Evolutionary conservation across 495 filamentous ascomycete species (phyloP).

Genomic region (Penicillium coprophilum): DNA sequence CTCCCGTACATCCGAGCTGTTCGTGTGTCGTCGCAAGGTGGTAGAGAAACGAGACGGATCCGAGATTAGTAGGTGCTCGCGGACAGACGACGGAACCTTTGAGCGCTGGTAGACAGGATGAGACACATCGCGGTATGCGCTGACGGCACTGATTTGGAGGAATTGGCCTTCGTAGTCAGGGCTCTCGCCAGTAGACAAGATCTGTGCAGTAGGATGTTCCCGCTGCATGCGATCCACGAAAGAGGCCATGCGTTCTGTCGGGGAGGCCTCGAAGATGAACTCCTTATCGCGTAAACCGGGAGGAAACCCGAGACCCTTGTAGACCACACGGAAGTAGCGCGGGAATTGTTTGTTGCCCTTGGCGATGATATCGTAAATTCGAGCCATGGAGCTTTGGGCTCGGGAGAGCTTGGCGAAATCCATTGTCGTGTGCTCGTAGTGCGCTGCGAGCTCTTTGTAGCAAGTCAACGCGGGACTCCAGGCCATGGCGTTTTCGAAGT

Average conservation of each 20-base stretch:
- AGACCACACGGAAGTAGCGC: slow-evolving; percentile 89
- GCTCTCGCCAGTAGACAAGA: slow-evolving; percentile 66
- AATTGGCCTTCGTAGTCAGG: slow-evolving; percentile 93
- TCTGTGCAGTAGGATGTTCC: slow-evolving; percentile 84
- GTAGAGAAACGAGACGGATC: slow-evolving; percentile 71
- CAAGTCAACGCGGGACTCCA: slow-evolving; percentile 89
- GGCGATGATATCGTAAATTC: slow-evolving; percentile 82
- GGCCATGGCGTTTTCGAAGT: slow-evolving; percentile 88
- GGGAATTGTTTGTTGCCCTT: slow-evolving; percentile 75
- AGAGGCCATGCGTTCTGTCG: slow-evolving; percentile 69
- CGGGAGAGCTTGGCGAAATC: slow-evolving; percentile 91
- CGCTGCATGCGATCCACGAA: slow-evolving; percentile 94
- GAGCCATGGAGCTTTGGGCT: slow-evolving; percentile 87
- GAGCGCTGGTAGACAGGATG: slow-evolving; percentile 88
- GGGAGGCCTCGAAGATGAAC: slow-evolving; percentile 83
- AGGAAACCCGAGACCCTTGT: slow-evolving; percentile 89
- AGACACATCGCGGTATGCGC: slow-evolving; percentile 72
- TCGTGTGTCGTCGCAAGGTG: slow-evolving; percentile 64
- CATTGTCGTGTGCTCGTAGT: slow-evolving; percentile 86
- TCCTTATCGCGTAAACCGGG: slow-evolving; percentile 79
- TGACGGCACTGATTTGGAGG: slow-evolving; percentile 78
- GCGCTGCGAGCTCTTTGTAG: slow-evolving; percentile 84
- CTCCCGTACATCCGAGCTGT: slow-evolving; percentile 60
- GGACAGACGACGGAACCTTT: slow-evolving; percentile 74
- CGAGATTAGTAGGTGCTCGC: slow-evolving; percentile 80